Evolutionary conservation across 176 grass and related monocot species (phyloP).

Genomic region (Triticum monococcum): DNA sequence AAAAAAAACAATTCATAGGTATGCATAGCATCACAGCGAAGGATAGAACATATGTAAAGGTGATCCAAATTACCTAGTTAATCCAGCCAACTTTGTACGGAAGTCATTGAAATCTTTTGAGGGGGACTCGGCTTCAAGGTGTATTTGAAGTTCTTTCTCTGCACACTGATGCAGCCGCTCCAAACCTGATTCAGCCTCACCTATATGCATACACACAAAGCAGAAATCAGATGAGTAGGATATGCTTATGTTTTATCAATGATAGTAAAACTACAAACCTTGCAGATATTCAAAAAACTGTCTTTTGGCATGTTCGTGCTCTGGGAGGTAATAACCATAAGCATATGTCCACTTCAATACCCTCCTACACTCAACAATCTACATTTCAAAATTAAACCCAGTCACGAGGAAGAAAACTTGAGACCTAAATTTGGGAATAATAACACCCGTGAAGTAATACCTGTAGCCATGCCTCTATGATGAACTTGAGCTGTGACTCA

Average conservation of each 20-base stretch:
- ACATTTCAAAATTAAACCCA: slow-evolving; percentile 33
- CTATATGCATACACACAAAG: slow-evolving; percentile 48
- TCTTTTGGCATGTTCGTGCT: slow-evolving; percentile 89
- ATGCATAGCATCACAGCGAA: slow-evolving; percentile 11
- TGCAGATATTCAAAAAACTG: slow-evolving; percentile 98
- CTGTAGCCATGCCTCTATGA: slow-evolving; percentile 98
- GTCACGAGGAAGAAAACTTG: background rate
- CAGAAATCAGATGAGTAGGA: slow-evolving; percentile 25
- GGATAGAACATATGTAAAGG: slow-evolving; percentile 8
- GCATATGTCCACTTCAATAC: slow-evolving; percentile 99
- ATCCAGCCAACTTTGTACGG: slow-evolving; percentile 96
- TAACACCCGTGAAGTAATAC: slow-evolving; percentile 40
- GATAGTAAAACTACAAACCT: slow-evolving; percentile 57
- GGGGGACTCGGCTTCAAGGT: slow-evolving; percentile 87
- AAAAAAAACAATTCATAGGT: background rate
- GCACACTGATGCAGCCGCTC: slow-evolving; percentile 98
- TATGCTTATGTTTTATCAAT: background rate
- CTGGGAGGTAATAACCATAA: slow-evolving; percentile 94
- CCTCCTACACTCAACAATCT: slow-evolving; percentile 99
- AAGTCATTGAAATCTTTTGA: slow-evolving; percentile 97
- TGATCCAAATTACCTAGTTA: slow-evolving; percentile 67
- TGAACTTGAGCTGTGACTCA: slow-evolving; percentile 99
- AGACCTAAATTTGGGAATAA: background rate
- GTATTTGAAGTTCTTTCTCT: slow-evolving; percentile 94
- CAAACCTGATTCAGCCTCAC: slow-evolving; percentile 96